These are phyloP conservation scores for Populus simonii DNA, from an alignment of 345 rosid species.

Conservation along the genomic window DNA sequence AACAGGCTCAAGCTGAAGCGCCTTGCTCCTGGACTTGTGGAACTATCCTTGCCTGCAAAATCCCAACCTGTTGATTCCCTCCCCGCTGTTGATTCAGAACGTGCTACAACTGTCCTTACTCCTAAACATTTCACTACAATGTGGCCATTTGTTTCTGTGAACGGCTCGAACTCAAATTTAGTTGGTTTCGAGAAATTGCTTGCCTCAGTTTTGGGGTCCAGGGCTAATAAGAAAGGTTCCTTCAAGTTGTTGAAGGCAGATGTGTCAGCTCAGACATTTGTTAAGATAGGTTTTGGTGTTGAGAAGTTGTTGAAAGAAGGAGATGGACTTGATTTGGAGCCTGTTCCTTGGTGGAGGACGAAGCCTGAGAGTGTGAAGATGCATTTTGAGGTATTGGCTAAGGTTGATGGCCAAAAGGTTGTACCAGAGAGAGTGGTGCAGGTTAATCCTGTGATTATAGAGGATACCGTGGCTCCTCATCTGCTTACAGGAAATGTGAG, in stretches of 20 bases:
- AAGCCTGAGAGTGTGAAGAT: constrained; percentile 65
- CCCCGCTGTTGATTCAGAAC: constrained; percentile 32
- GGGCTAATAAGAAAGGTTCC: constrained; percentile 61
- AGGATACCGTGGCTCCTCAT: constrained; percentile 57
- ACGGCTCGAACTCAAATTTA: constrained; percentile 70
- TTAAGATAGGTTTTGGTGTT: constrained; percentile 81
- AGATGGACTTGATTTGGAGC: constrained; percentile 34
- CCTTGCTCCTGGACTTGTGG: constrained; percentile 87
- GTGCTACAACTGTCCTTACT: constrained; percentile 52
- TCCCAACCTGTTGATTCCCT: constrained; percentile 34
- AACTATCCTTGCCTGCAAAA: constrained; percentile 52
- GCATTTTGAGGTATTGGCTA: constrained; percentile 91
- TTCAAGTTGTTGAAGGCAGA: constrained; percentile 75
- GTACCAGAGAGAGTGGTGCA: constrained; percentile 66
- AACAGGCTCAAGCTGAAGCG: constrained; percentile 82
- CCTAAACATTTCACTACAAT: constrained; percentile 69
- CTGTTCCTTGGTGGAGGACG: constrained; percentile 72
- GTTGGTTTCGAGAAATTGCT: constrained; percentile 72
- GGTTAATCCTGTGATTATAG: constrained; percentile 57
- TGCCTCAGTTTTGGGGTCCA: constrained; percentile 73
- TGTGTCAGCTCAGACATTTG: constrained; percentile 72
- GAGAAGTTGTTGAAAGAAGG: constrained; percentile 74
- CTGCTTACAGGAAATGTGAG: constrained; percentile 52
- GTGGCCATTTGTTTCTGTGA: constrained; percentile 88
- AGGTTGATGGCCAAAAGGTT: constrained; percentile 73